A percentile compares a stretch with the other conserved stretches of the same genome.
phyloP scores from a whole-genome alignment of 306 rosid genomes.

The Pueraria montana region DNA sequence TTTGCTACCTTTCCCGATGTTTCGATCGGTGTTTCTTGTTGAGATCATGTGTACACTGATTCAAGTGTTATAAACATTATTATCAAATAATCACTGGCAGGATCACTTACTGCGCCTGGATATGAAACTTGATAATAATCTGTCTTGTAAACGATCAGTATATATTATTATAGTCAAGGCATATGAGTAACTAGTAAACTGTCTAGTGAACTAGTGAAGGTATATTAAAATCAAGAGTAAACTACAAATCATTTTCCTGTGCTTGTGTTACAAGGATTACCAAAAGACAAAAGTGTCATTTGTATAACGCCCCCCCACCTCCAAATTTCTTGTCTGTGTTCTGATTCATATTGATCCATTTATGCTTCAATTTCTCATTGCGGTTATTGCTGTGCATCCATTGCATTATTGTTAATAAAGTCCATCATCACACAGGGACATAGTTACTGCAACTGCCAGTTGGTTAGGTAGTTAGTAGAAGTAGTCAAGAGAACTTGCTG shows the following conservation, averaged over 20 bases:
- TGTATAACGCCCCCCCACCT: background rate
- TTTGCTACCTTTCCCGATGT: conserved; percentile 25
- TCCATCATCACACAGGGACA: background rate
- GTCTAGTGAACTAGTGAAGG: too few species aligned
- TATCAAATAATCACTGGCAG: background rate
- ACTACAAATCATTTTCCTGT: background rate
- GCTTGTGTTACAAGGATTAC: background rate
- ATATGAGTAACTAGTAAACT: background rate
- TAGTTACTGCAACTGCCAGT: background rate
- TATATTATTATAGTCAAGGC: background rate
- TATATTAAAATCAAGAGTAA: background rate
- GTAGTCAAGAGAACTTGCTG: background rate
- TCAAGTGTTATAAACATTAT: background rate
- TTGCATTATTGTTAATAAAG: background rate
- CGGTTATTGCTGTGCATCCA: background rate
- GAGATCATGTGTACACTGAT: background rate
- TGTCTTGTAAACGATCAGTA: background rate
- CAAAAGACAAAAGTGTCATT: background rate
- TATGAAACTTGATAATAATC: too few species aligned
- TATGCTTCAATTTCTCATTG: background rate
- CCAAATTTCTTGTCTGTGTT: background rate
- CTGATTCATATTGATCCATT: background rate
- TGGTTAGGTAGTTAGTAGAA: background rate
- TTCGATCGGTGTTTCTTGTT: conserved; percentile 2
- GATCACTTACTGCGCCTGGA: background rate